Percentiles rank a stretch among this genome's conserved stretches.
These are phyloP conservation scores for Claviceps sp. DNA, from an alignment of 2,329 filamentous ascomycete species.

Conservation along the genomic window DNA sequence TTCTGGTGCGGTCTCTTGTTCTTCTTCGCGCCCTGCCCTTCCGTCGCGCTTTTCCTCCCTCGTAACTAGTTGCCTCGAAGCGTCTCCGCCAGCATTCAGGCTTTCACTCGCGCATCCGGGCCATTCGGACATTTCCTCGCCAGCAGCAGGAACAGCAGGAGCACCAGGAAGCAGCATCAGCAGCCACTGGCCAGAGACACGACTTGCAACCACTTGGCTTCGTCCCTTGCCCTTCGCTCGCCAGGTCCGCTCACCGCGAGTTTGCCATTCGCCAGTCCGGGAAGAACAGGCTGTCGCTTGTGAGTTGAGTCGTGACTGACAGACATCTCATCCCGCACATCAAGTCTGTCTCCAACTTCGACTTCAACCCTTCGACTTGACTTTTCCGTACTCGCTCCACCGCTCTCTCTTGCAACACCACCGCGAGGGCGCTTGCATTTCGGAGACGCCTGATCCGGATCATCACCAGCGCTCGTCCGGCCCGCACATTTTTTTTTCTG, in stretches of 20 bases:
- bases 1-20: not conserved
- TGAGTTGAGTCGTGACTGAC: not conserved
- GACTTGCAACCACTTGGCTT: not conserved
- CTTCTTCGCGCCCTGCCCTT: not conserved
- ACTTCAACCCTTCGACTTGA: not conserved
- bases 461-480: not conserved
- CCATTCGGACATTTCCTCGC: not conserved
- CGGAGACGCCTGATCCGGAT: not conserved
- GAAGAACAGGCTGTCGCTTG: not conserved
- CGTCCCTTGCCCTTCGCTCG: not conserved
- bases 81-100: not conserved
- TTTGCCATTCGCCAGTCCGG: not conserved
- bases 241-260: not conserved
- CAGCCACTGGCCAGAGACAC: no score
- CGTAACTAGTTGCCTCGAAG: not conserved
- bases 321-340: not conserved
- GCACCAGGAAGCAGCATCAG: no score
- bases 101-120: not conserved
- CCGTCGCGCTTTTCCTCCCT: not conserved
- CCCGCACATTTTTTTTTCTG: not conserved
- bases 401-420: not conserved
- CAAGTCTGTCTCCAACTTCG: not conserved
- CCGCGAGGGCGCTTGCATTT: not conserved
- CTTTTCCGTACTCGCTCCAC: not conserved
- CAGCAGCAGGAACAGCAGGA: not conserved